Base-by-base conservation (phyloP, 345 rosid genomes). In the Hibiscus trionum region DNA sequence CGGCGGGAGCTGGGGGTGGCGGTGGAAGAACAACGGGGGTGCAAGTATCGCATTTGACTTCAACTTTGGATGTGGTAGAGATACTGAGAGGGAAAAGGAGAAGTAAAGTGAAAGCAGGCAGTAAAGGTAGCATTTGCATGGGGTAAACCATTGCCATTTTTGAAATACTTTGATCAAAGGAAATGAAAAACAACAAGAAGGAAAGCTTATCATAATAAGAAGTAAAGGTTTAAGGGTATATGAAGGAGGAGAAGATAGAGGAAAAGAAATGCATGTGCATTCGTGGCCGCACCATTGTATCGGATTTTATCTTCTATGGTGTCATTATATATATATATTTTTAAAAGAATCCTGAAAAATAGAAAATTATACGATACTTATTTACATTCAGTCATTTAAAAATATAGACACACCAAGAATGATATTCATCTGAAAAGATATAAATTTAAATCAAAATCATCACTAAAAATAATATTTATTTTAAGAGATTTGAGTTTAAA, bases 201-300 rank as follows among this genome's bases (percentile, higher is more conserved):
- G 26, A 47, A 47, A 52, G 26, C 42, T 47, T 15, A 5, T 37
- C 16, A 53, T 7, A 19, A 0, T 4, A 29, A 16, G 44, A 10
- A 10, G 8, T 3, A 11, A 64, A 50, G 21, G n/a, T 17, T 31
- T 72, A 26, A 16, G 78, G 0, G 31, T 57, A 73, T 15, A 19
- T 50, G 31, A 57, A 57, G 29, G 11, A 19, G 37, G 50, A 39
- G 61, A 69, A 52, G 61, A 26, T 21, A 69, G 4, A n/a, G n/a
- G 15, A 12, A 11, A 57, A 57, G 15, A 57, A 57, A 24, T 57
- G 49, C 71, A 62, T 31, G 75, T 76, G 80, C 26, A 70, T 69
- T 66, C 75, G 73, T 72, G 59, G 39, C 80, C 82, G 62, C 83
- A 75, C 70, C 75, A 71, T 31, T 56, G 59, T 76, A 35, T 46